phyloP scores from a whole-genome alignment of 83 land plant genomes.

The Picea abies region DNA sequence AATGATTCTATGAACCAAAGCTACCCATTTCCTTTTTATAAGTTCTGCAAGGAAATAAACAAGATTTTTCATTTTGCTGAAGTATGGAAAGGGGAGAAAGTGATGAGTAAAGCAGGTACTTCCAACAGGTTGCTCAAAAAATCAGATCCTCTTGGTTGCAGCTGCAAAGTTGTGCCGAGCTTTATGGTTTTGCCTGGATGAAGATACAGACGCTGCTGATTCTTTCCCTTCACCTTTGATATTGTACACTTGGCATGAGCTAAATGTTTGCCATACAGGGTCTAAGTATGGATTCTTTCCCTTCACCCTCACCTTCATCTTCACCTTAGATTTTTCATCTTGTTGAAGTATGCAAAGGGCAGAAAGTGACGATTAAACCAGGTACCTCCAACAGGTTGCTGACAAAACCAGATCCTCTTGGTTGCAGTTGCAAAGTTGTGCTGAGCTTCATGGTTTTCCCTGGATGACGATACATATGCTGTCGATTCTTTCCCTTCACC shows the following conservation, averaged over 20 bases:
- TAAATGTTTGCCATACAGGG: too few relatives aligned
- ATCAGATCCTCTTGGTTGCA: slow-evolving; percentile 8
- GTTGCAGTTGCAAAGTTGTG: slow-evolving; percentile 4
- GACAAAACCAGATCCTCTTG: neutral
- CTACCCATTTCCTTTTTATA: too few relatives aligned
- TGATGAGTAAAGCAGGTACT: slow-evolving; percentile 13
- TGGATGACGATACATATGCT: too few relatives aligned
- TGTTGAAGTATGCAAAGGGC: neutral
- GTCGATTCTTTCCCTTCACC: neutral
- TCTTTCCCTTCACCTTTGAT: too few relatives aligned
- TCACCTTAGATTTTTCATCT: too few relatives aligned
- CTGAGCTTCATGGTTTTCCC: neutral
- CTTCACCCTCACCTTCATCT: neutral
- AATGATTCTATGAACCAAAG: neutral
- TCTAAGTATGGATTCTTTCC: neutral
- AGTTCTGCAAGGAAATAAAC: neutral
- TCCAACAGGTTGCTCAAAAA: slow-evolving; percentile 6
- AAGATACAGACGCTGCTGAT: too few relatives aligned
- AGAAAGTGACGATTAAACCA: slow-evolving; percentile 11
- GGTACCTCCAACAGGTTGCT: slow-evolving; percentile 7
- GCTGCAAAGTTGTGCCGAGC: slow-evolving; percentile 1
- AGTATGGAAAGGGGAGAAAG: slow-evolving; percentile 1
- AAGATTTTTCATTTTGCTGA: neutral
- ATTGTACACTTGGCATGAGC: too few relatives aligned
- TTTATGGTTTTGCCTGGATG: too few relatives aligned